A percentile compares a stretch with the other conserved stretches of the same genome.
These are phyloP conservation scores for Penicillium palitans DNA, from an alignment of 2,329 filamentous ascomycete genomes.

Conservation along the genomic window DNA sequence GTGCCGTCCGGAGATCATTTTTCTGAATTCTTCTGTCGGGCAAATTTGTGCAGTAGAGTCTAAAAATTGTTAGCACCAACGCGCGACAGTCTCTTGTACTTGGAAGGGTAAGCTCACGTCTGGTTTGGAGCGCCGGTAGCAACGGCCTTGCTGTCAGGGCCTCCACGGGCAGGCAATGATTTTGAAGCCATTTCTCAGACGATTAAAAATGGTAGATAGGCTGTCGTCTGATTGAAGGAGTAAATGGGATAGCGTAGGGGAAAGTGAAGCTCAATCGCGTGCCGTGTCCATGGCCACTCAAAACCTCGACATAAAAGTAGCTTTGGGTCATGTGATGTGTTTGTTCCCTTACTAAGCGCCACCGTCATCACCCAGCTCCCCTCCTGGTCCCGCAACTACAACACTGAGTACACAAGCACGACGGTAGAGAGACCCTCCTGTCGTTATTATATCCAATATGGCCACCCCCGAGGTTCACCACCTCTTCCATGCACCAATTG, in stretches of 20 bases:
- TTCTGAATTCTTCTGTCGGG: slow-evolving; percentile 83
- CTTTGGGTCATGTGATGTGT: slow-evolving; percentile 23
- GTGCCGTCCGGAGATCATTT: slow-evolving; percentile 75
- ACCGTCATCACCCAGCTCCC: slow-evolving; percentile 23
- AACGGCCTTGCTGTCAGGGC: slow-evolving; percentile 38
- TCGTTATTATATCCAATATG: slow-evolving; percentile 64
- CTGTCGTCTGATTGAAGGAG: not conserved
- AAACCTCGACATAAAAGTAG: slow-evolving; percentile 16
- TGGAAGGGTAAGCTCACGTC: slow-evolving; percentile 57
- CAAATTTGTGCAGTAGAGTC: slow-evolving; percentile 86
- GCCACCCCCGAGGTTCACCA: slow-evolving; percentile 87
- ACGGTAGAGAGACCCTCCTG: slow-evolving; percentile 99
- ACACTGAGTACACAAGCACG: slow-evolving; percentile 40
- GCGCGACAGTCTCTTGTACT: slow-evolving; percentile 5
- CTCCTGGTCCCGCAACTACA: slow-evolving; percentile 12
- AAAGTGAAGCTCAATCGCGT: slow-evolving; percentile 10
- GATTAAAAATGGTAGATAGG: not conserved
- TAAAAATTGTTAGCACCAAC: slow-evolving; percentile 43
- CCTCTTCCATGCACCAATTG: slow-evolving; percentile 93
- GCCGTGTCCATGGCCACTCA: not conserved
- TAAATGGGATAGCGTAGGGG: not conserved
- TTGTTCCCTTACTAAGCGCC: slow-evolving; percentile 23
- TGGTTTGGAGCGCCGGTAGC: slow-evolving; percentile 68
- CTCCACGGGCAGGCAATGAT: slow-evolving; percentile 43
- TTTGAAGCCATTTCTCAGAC: slow-evolving; percentile 39